These are phyloP conservation scores for Orbilia oligospora DNA, from an alignment of 2,329 filamentous ascomycete genomes.

Conservation along the genomic window DNA sequence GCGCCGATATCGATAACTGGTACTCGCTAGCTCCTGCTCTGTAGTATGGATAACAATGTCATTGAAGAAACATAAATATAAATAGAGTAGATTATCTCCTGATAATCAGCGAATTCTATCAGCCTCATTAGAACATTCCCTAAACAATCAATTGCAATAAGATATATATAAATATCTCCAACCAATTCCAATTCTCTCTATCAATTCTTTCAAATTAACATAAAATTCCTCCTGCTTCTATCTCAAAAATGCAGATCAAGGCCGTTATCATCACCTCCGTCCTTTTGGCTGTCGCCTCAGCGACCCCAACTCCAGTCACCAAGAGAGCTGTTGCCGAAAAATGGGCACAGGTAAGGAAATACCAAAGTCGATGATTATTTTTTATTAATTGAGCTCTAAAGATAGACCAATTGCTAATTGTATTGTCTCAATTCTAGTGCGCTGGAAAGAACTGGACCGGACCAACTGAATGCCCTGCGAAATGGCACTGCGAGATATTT, in stretches of 20 bases:
- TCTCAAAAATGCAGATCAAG: constrained; percentile 16
- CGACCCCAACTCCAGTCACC: constrained; percentile 1
- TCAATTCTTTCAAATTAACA: neutral
- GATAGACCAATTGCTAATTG: too few species aligned
- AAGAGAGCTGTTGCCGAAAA: constrained; percentile 11
- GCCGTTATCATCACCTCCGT: constrained; percentile 15
- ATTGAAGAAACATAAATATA: neutral
- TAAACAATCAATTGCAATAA: neutral
- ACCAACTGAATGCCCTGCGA: constrained; percentile 8
- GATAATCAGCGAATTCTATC: neutral
- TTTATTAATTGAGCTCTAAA: too few species aligned
- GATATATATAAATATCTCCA: constrained; percentile 1
- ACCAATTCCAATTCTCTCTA: neutral
- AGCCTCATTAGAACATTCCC: neutral
- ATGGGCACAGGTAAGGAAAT: constrained; percentile 18
- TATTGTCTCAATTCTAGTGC: neutral
- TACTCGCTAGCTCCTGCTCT: neutral
- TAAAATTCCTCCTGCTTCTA: neutral
- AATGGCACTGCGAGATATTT: constrained; percentile 17
- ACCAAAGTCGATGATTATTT: too few species aligned
- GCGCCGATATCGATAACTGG: neutral
- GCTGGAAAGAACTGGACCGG: constrained; percentile 20
- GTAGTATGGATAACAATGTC: neutral
- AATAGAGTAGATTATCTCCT: constrained; percentile 10
- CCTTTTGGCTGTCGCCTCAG: constrained; percentile 15